Conservation (phyloP, 495 filamentous ascomycete species). For the Xylaria sp. region DNA sequence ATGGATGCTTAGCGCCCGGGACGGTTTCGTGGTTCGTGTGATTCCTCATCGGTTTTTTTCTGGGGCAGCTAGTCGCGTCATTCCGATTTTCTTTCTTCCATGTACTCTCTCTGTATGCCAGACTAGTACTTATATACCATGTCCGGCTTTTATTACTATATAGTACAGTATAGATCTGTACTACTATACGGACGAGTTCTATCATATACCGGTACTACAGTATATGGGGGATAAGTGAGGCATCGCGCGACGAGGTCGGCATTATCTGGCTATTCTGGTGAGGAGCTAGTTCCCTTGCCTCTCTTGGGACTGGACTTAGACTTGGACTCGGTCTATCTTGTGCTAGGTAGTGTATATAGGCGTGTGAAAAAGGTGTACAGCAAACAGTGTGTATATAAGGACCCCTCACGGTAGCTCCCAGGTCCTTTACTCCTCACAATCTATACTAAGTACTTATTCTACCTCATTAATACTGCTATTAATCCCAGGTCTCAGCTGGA, state of each 20-base stretch:
- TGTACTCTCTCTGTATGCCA: too few species aligned
- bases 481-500: conserved; percentile 9
- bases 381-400: neutral
- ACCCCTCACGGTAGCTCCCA: neutral
- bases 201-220: too few species aligned
- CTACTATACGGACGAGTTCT: neutral
- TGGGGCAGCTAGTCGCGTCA: conserved; percentile 11
- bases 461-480: conserved; percentile 10
- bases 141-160: neutral
- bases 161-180: neutral
- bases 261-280: neutral
- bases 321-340: neutral
- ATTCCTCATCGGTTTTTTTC: neutral
- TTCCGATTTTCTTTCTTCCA: neutral
- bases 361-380: neutral
- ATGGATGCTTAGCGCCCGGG: neutral
- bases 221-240: neutral
- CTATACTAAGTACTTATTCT: neutral
- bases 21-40: conserved; percentile 1
- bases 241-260: neutral
- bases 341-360: too few species aligned
- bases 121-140: too few species aligned
- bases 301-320: neutral
- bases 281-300: neutral
- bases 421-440: neutral